Conservation (phyloP, 169 alveolate genomes). For the Cryptosporidium viatorum region DNA sequence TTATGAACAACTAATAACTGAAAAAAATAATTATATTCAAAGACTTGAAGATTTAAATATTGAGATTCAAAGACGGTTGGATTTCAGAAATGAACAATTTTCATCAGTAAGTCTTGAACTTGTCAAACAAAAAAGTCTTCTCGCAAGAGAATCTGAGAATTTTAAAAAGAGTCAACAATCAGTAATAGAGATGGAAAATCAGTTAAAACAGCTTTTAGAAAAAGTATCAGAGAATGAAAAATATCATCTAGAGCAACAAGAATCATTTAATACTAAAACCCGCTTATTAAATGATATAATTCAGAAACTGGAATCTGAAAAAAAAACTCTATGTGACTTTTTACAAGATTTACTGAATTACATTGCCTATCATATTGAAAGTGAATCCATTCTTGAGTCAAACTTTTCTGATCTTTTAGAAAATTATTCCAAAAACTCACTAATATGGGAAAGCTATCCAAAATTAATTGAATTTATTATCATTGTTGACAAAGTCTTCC, state of each 20-base stretch:
- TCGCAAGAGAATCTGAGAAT: constrained; percentile 6
- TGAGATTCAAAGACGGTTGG: constrained; percentile 21
- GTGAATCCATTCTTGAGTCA: constrained; percentile 4
- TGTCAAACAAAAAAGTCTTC: constrained; percentile 40
- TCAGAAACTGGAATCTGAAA: constrained; percentile 9
- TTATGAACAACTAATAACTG: background rate
- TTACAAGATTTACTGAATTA: background rate
- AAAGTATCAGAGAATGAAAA: background rate
- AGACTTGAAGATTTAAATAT: constrained; percentile 38
- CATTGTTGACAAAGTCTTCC: background rate
- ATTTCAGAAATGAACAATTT: constrained; percentile 26
- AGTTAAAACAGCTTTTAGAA: background rate
- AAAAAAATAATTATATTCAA: constrained; percentile 31
- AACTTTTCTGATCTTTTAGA: background rate
- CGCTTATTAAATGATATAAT: background rate
- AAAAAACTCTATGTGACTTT: background rate
- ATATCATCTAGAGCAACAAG: background rate
- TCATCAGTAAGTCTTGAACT: constrained; percentile 15
- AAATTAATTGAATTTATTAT: constrained; percentile 2
- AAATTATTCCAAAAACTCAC: background rate
- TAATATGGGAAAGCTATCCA: background rate
- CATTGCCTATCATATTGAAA: background rate
- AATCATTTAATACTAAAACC: background rate
- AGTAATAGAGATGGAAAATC: background rate
- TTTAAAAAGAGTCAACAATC: background rate